Percentiles rank a stretch among this genome's conserved stretches.
phyloP scores from a whole-genome alignment of 495 filamentous ascomycete genomes.

The Hyaloscypha hepaticicola region DNA sequence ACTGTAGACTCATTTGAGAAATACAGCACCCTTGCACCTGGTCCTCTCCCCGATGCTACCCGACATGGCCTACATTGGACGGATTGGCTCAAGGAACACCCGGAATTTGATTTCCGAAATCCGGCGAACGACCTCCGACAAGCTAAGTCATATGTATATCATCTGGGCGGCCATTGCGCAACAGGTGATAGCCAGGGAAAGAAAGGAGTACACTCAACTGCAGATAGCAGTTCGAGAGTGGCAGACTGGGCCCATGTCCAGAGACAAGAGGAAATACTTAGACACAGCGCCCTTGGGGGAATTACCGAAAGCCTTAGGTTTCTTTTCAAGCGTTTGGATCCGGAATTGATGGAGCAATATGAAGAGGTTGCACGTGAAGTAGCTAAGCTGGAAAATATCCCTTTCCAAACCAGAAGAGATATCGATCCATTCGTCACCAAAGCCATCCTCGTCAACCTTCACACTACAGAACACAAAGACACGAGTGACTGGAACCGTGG shows the following conservation, averaged over 20 bases:
- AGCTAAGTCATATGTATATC: not conserved
- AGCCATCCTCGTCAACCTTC: not conserved
- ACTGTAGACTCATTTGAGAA: not conserved
- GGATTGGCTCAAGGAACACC: not conserved
- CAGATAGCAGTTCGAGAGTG: not conserved
- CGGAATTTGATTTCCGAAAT: not conserved
- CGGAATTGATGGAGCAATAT: not conserved
- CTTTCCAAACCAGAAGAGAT: not conserved
- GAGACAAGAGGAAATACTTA: not conserved
- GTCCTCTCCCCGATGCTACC: not conserved
- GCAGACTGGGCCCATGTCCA: not conserved
- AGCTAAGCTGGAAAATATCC: not conserved
- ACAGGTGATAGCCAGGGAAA: not conserved
- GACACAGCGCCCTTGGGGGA: not conserved
- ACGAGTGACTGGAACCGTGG: not conserved
- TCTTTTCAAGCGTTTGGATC: not conserved
- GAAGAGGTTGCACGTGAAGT: not conserved
- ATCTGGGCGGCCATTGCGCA: not conserved
- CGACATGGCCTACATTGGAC: not conserved
- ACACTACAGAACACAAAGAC: not conserved
- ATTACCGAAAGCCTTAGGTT: not conserved
- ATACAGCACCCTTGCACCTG: not conserved
- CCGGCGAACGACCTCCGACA: not conserved
- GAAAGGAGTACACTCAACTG: not conserved
- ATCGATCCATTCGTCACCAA: not conserved